Evolutionary conservation across 495 filamentous ascomycete species (phyloP), one percentile per base, ranked within the genome.

Genomic region (Aspergillus olivimuriae): DNA sequence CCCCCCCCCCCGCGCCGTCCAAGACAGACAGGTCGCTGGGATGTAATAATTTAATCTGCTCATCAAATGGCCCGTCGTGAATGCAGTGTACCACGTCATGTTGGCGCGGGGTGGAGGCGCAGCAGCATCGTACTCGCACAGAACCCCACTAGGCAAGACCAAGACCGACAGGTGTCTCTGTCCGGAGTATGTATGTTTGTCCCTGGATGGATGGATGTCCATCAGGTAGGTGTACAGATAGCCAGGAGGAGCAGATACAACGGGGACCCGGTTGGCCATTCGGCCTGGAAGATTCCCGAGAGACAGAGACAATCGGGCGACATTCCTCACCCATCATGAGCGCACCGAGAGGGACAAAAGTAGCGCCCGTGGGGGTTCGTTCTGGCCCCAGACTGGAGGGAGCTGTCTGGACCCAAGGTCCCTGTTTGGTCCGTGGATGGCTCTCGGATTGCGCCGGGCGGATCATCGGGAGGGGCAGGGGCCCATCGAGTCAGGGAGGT

Each of bases 31-130:
- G n/a, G n/a, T n/a, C n/a, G n/a, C n/a, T n/a, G n/a, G n/a, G n/a
- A n/a, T n/a, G n/a, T n/a, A n/a, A n/a, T n/a, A n/a, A n/a, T n/a
- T n/a, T n/a, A n/a, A n/a, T n/a, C n/a, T n/a, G n/a, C n/a, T 38
- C 35, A 20, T 19, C 18, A 12, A 38, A 38, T 38, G 31, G n/a
- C 18, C 32, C 23, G 14, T 39, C 9, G 2, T 12, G 3, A 39
- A 21, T 43, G 30, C 32, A 44, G 23, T 21, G 40, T 41, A 47
- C 49, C 49, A 48, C 44, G 41, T 52, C 50, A 47, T 52, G 40
- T 30, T 32, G 35, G 21, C 30, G n/a, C 31, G 21, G n/a, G n/a
- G 49, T 52, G 50, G 50, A 52, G 50, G 50, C 50, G 50, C 50
- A 52, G 39, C 50, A 47, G 36, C 31, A 41, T 44, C 41, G 40